These are phyloP conservation scores for Avena sativa DNA, from an alignment of 176 grass and related monocot species.

Conservation along the genomic window DNA sequence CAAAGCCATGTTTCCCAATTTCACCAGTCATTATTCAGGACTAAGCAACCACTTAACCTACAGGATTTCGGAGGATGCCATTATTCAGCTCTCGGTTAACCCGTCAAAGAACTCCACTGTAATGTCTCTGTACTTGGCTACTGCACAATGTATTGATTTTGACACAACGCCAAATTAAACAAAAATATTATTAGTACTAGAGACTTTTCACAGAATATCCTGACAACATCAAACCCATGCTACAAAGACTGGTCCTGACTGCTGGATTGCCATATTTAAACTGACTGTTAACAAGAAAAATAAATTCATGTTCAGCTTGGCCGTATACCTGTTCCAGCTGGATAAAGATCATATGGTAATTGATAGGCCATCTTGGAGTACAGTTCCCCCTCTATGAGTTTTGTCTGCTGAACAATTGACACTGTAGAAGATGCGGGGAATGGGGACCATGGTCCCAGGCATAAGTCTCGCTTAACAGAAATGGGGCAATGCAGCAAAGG, in stretches of 20 bases:
- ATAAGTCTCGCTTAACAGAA: constrained; percentile 23
- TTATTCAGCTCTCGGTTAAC: not conserved
- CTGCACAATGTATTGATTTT: constrained; percentile 13
- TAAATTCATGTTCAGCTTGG: not conserved
- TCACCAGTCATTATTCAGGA: constrained; percentile 31
- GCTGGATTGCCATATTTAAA: not conserved
- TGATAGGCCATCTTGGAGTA: not conserved
- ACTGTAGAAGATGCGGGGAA: not conserved
- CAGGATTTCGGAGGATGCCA: constrained; percentile 34
- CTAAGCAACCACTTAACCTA: constrained; percentile 24
- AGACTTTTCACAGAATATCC: not conserved
- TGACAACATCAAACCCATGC: constrained; percentile 38
- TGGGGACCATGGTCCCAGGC: not conserved
- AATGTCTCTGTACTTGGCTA: constrained; percentile 21
- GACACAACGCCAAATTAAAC: constrained; percentile 28
- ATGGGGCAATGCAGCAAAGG: constrained; percentile 16
- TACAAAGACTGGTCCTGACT: not conserved
- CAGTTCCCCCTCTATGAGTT: not conserved
- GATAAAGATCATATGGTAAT: constrained; percentile 27
- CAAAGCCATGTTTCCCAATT: not conserved
- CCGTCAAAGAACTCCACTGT: constrained; percentile 26
- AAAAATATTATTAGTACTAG: not conserved
- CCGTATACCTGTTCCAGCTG: constrained; percentile 34
- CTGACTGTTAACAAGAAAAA: constrained; percentile 36
- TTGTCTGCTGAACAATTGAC: constrained; percentile 13